phyloP scores from a whole-genome alignment of 1,284 basidiomycete genomes.

The Sporisorium iseilematis-ciliati region DNA sequence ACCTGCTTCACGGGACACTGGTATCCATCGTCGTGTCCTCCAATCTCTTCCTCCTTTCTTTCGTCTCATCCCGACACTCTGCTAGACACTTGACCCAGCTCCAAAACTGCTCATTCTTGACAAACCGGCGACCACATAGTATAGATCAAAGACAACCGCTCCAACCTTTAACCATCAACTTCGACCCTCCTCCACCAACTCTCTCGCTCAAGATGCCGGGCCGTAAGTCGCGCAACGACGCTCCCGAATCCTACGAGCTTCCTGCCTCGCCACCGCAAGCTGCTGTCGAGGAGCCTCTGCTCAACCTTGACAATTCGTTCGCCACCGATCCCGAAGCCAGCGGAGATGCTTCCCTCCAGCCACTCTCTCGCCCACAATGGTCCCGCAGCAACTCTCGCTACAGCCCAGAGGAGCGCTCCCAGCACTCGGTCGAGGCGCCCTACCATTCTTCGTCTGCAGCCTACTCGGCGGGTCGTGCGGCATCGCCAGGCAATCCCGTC shows the following conservation, averaged over 20 bases:
- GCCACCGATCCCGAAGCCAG: slow-evolving; percentile 21
- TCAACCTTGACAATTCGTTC: slow-evolving; percentile 20
- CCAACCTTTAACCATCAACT: not conserved
- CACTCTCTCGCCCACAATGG: slow-evolving; percentile 26
- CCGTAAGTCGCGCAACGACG: slow-evolving; percentile 9
- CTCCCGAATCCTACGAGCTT: slow-evolving; percentile 27
- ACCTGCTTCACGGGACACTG: no score
- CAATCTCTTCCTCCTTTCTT: not conserved
- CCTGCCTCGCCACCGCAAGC: slow-evolving; percentile 25
- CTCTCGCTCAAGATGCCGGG: slow-evolving; percentile 12
- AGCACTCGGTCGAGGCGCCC: slow-evolving; percentile 8
- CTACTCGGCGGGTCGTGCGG: slow-evolving; percentile 9
- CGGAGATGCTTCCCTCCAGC: slow-evolving; percentile 26
- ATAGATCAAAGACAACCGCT: not conserved
- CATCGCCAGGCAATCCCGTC: slow-evolving; percentile 3
- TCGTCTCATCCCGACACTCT: not conserved
- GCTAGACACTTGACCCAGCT: no score
- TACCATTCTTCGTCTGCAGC: slow-evolving; percentile 17
- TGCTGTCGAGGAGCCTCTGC: slow-evolving; percentile 27
- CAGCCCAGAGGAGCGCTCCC: slow-evolving; percentile 12
- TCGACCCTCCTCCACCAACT: not conserved
- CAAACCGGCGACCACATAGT: not conserved
- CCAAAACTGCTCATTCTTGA: no score
- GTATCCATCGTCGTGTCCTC: not conserved
- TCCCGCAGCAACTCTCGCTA: slow-evolving; percentile 24